phyloP scores from a whole-genome alignment of 2,329 filamentous ascomycete genomes.

The Geosmithia putterillii region DNA sequence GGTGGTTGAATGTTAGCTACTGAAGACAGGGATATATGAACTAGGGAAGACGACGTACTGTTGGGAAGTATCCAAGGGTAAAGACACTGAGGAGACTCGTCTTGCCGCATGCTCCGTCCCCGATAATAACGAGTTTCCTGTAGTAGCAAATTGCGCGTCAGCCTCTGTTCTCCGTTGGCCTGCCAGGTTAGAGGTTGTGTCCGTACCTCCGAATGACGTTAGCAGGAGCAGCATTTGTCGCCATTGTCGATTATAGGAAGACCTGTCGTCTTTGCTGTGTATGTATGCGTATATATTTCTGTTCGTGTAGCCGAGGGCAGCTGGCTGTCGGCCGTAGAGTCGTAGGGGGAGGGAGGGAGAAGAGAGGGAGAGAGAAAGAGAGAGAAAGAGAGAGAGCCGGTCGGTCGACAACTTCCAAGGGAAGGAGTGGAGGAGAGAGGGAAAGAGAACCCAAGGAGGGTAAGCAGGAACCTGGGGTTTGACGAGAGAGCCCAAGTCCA shows the following conservation, averaged over 20 bases:
- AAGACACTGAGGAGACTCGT: conserved; percentile 96
- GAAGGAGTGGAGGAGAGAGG: neutral
- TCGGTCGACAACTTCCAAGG: neutral
- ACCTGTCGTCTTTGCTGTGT: too few species aligned
- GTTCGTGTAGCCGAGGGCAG: too few species aligned
- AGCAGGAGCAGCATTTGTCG: conserved; percentile 29
- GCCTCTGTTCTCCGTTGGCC: neutral
- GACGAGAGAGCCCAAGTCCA: neutral
- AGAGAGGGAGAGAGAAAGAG: too few species aligned
- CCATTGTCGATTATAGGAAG: conserved; percentile 27
- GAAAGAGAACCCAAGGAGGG: too few species aligned
- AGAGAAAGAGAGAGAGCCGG: neutral
- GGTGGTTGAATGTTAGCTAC: conserved; percentile 3
- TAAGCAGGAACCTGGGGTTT: neutral
- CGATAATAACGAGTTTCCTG: conserved; percentile 94
- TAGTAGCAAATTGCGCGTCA: neutral
- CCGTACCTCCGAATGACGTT: conserved; percentile 57
- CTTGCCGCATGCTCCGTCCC: conserved; percentile 95
- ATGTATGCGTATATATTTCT: too few species aligned
- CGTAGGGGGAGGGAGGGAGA: too few species aligned
- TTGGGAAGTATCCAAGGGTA: conserved; percentile 94
- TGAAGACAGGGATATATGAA: too few species aligned
- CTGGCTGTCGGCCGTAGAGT: too few species aligned
- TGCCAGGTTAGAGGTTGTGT: neutral
- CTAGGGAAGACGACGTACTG: conserved; percentile 46